Evolutionary conservation across 2,329 filamentous ascomycete species (phyloP), one percentile per base, ranked within the genome.

Genomic region (Colletotrichum sp.): DNA sequence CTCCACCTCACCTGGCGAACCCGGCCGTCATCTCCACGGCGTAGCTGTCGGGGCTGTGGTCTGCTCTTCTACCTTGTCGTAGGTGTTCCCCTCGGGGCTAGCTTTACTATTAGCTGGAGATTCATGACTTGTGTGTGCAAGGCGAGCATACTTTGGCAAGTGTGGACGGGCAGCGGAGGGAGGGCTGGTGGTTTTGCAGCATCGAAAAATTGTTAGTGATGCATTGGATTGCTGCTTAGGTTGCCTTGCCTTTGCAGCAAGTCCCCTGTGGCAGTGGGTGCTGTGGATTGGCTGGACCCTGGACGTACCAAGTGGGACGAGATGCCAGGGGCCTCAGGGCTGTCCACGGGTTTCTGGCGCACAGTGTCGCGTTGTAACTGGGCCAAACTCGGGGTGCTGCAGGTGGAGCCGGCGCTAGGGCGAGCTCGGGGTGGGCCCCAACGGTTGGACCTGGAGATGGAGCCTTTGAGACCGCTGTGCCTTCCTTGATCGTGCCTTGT

Each of bases 281-380:
- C 15, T 73, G 64, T 68, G 73, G 70, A 73, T 65, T 68, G 70
- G 32, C 27, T 64, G 70, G 64, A 68, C 72, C 73, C 74, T 73
- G 27, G 64, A 32, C 16, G 22, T 19, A 16, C 61, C 28, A 71
- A 65, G 48, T 73, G 71, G 71, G 52, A 9, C 70, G 52, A 4
- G 25, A 25, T 57, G 34, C 71, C 27, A 28, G 39, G 19, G 39
- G 19, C 11, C 11, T 48, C 39, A 48, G 39, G 39, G 39, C 39
- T 48, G 39, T n/a, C 11, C 5, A n/a, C 39, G 39, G 39, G 19
- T 16, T 22, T 48, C 28, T 60, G 15, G 22, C 16, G 34, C 34
- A 66, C 52, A 55, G 28, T 55, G 30, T 28, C 34, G 30, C 68
- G 72, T 63, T 72, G 72, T 75, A n/a, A 15, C 16, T 71, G 73